Base-by-base conservation (phyloP, 257 asterid species). In the Jasminum sambac region DNA sequence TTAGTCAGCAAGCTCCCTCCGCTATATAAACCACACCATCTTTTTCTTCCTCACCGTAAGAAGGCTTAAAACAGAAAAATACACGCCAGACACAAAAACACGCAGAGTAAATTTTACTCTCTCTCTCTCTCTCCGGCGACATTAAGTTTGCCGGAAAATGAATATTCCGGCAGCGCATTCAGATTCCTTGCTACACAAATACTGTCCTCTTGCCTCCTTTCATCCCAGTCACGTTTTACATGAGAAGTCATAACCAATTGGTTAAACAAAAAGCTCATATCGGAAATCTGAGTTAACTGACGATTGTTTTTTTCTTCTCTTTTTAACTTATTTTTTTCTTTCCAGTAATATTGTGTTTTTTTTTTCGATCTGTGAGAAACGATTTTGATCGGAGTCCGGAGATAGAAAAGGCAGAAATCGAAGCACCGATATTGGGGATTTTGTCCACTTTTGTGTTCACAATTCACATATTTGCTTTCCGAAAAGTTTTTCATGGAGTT, bases 191-290 rank as follows among this genome's bases (percentile, higher is more conserved):
- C 75, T 75, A 2, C 71, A 16, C 39, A 36, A 9, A 39, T 52
- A 42, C 68, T 80, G 74, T 81, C 90, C 74, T 72, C 81, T 73
- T 62, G 77, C 80, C 64, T 80, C 88, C 30, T 80, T 85, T 50
- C 92, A 85, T 72, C 84, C 64, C 76, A 85, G 86, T 44, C 92
- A 90, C 84, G 88, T 90, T 69, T 87, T 90, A 75, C 96, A 74
- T 80, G 96, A 90, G 76, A 74, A 80, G 23, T 75, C 71, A 55
- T 86, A 26, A 71, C 76, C 71, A 63, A 58, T 59, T 36, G 1
- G 36, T 4, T 39, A 24, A 34, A 40, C n/a, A 55, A 43, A 57
- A 60, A 5, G 46, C 66, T 58, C 23, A 4, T 30, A 50, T 48
- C 16, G n/a, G 34, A 19, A 11, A 23, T 55, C 62, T 34, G 62